Evolutionary conservation across 371 early-diverging fungal species (phyloP).

Genomic region (Mortierella sp.): DNA sequence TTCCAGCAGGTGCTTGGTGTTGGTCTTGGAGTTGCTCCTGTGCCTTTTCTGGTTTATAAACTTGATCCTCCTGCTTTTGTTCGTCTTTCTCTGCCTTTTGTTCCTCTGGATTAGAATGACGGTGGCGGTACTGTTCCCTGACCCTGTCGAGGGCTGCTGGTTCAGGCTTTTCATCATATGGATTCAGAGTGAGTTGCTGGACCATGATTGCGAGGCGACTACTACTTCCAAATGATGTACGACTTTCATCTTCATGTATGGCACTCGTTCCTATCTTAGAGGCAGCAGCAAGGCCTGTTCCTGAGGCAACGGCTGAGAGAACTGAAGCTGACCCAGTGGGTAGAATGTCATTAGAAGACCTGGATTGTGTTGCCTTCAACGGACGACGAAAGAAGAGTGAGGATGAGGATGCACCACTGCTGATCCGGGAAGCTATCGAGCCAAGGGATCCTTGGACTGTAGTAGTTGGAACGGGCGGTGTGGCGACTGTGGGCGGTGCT

Average conservation of each 20-base stretch:
- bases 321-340: neutral
- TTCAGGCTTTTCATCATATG: slow-evolving; percentile 27
- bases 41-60: neutral
- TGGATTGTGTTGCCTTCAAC: neutral
- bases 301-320: too few species aligned
- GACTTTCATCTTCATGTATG: neutral
- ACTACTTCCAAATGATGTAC: neutral
- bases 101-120: neutral
- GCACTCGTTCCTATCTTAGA: neutral
- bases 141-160: slow-evolving; percentile 17
- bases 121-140: slow-evolving; percentile 21
- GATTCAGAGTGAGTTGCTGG: slow-evolving; percentile 37
- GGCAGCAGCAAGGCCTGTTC: neutral
- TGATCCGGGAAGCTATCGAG: slow-evolving; percentile 34
- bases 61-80: neutral
- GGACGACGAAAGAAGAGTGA: slow-evolving; percentile 41
- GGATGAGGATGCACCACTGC: slow-evolving; percentile 24
- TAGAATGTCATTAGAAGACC: slow-evolving; percentile 10
- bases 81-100: neutral
- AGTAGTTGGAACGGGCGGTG: neutral
- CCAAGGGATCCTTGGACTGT: slow-evolving; percentile 14
- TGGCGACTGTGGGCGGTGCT: neutral
- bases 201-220: slow-evolving; percentile 17
- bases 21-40: neutral
- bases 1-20: slow-evolving; percentile 24